phyloP scores from a whole-genome alignment of 2,329 filamentous ascomycete species.

The Cordyceps tenuipes region DNA sequence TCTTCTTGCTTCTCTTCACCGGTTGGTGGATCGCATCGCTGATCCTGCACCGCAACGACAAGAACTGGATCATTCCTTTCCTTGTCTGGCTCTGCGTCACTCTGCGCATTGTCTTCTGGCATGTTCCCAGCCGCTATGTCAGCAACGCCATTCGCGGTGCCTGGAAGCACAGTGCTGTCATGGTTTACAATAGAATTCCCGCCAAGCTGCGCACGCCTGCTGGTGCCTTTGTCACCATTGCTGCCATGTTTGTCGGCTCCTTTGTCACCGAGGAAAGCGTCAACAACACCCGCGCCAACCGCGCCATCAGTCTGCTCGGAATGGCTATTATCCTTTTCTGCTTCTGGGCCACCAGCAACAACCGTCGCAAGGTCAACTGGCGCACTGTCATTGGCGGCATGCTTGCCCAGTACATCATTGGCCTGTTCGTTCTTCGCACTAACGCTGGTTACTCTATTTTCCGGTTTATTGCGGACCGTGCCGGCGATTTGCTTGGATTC shows the following conservation, averaged over 20 bases:
- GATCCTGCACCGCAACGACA: conserved; percentile 61
- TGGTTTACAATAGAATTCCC: conserved; percentile 55
- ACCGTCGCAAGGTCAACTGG: conserved; percentile 59
- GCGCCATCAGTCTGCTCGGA: conserved; percentile 74
- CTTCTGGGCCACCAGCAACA: conserved; percentile 64
- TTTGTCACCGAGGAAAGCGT: conserved; percentile 63
- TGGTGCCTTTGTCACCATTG: conserved; percentile 56
- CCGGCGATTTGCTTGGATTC: conserved; percentile 66
- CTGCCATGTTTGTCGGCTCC: conserved; percentile 67
- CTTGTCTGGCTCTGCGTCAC: conserved; percentile 69
- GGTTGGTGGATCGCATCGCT: conserved; percentile 72
- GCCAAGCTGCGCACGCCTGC: conserved; percentile 54
- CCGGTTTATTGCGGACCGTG: conserved; percentile 72
- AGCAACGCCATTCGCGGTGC: conserved; percentile 56
- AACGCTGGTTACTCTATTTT: conserved; percentile 82
- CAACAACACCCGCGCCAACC: conserved; percentile 73
- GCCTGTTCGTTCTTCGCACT: conserved; percentile 79
- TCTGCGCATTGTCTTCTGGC: conserved; percentile 65
- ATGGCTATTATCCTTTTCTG: conserved; percentile 58
- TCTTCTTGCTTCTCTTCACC: conserved; percentile 36
- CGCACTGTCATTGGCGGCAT: conserved; percentile 83
- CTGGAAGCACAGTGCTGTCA: conserved; percentile 59
- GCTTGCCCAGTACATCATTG: conserved; percentile 79
- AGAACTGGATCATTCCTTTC: conserved; percentile 79
- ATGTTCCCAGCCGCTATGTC: conserved; percentile 59